Evolutionary conservation across 371 early-diverging fungal species (phyloP).

Genomic region (Haplosporangium sp.): DNA sequence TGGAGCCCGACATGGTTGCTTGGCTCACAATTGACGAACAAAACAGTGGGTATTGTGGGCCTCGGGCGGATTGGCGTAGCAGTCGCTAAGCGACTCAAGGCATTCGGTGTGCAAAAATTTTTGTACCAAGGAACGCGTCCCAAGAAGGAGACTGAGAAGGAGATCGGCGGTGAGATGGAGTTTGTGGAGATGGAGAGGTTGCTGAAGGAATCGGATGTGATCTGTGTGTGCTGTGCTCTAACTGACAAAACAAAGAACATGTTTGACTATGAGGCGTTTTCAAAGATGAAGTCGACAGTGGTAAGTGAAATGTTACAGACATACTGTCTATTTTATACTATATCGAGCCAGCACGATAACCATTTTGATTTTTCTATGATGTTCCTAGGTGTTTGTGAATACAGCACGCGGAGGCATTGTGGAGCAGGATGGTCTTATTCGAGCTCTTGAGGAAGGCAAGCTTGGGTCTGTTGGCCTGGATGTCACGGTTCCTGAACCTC

Average conservation of each 20-base stretch:
- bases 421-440: constrained; percentile 77
- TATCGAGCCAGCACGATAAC: too few species aligned
- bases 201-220: constrained; percentile 73
- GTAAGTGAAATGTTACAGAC: constrained; percentile 46
- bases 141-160: constrained; percentile 56
- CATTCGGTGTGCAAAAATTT: constrained; percentile 72
- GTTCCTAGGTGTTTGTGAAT: constrained; percentile 77
- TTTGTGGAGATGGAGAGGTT: constrained; percentile 66
- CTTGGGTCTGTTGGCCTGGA: constrained; percentile 85
- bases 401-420: constrained; percentile 86
- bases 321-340: neutral
- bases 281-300: constrained; percentile 75
- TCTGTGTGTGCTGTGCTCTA: constrained; percentile 81
- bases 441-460: constrained; percentile 71
- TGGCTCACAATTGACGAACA: constrained; percentile 79
- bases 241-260: constrained; percentile 76
- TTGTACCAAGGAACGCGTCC: constrained; percentile 65
- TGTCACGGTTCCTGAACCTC: constrained; percentile 90
- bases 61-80: constrained; percentile 88
- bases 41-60: constrained; percentile 88
- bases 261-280: constrained; percentile 73
- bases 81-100: constrained; percentile 73
- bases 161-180: constrained; percentile 50
- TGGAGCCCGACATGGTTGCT: constrained; percentile 81
- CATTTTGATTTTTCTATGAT: too few species aligned